These are phyloP conservation scores for Phytophthora citrophthora DNA, from an alignment of 352 stramenopile genomes.

Conservation along the genomic window DNA sequence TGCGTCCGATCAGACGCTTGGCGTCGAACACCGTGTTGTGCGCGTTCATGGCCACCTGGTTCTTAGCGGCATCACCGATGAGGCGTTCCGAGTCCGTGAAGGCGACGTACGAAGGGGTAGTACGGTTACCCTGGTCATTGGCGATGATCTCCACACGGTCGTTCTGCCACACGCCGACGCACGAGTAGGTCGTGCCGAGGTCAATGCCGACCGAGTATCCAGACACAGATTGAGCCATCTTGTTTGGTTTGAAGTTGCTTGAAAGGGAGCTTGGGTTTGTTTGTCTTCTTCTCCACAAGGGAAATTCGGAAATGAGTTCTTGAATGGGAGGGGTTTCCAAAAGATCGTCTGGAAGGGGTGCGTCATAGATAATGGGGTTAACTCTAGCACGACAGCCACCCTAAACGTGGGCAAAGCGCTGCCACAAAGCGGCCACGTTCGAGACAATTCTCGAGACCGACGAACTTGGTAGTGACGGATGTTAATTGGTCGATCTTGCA, in stretches of 20 bases:
- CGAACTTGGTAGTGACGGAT: neutral
- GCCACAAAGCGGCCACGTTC: constrained; percentile 7
- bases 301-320: constrained; percentile 31
- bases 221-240: constrained; percentile 32
- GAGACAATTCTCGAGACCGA: constrained; percentile 14
- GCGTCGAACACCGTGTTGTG: constrained; percentile 97
- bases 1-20: constrained; percentile 96
- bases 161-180: constrained; percentile 95
- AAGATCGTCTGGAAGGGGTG: constrained; percentile 17
- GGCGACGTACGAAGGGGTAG: constrained; percentile 95
- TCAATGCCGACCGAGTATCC: constrained; percentile 83
- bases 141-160: constrained; percentile 95
- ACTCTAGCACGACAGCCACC: constrained; percentile 2
- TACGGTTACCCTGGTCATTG: constrained; percentile 96
- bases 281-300: constrained; percentile 30
- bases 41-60: constrained; percentile 93
- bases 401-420: constrained; percentile 2
- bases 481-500: no score
- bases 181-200: constrained; percentile 94
- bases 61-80: constrained; percentile 95
- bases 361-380: neutral
- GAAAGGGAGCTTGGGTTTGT: constrained; percentile 4
- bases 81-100: constrained; percentile 94
- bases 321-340: neutral
- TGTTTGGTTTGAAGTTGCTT: constrained; percentile 12